Percentiles rank a stretch among this genome's conserved stretches.
These are phyloP conservation scores for Xerocomus potaroensis DNA, from an alignment of 768 basidiomycete genomes.

Conservation along the genomic window DNA sequence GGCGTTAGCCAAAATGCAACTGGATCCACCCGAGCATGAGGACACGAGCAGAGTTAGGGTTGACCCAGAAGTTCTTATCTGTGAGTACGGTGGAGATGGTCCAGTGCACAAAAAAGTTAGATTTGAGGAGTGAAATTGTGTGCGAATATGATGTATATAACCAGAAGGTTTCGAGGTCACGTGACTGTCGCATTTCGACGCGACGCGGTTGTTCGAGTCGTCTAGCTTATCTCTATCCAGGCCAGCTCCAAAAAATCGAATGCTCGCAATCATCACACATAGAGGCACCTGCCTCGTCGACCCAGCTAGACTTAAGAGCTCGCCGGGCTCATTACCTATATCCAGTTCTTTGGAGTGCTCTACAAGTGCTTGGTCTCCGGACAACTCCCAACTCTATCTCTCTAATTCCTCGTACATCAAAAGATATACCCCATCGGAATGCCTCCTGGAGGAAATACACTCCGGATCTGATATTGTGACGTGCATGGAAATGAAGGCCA, in stretches of 20 bases:
- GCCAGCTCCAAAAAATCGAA: slow-evolving; percentile 19
- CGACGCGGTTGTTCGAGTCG: slow-evolving; percentile 11
- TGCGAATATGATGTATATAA: too few species aligned
- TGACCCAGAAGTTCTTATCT: slow-evolving; percentile 1
- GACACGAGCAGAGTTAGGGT: slow-evolving; percentile 8
- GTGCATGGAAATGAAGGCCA: slow-evolving; percentile 33
- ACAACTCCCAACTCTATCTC: slow-evolving; percentile 53
- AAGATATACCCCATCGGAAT: slow-evolving; percentile 47
- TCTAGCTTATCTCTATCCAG: neutral
- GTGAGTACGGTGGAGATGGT: neutral
- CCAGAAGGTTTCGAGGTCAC: too few species aligned
- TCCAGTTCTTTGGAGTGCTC: slow-evolving; percentile 29
- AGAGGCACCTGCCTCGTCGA: slow-evolving; percentile 48
- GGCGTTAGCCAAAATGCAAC: neutral
- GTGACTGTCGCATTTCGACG: slow-evolving; percentile 23
- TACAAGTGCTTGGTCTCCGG: slow-evolving; percentile 47
- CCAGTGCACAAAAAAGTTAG: slow-evolving; percentile 19
- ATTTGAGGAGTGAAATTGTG: slow-evolving; percentile 10
- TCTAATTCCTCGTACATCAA: slow-evolving; percentile 45
- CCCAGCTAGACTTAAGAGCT: slow-evolving; percentile 41
- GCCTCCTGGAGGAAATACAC: slow-evolving; percentile 43
- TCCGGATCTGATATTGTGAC: slow-evolving; percentile 24
- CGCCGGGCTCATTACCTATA: slow-evolving; percentile 38
- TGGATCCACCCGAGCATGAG: neutral
- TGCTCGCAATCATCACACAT: slow-evolving; percentile 54